Base-by-base conservation (phyloP, 495 filamentous ascomycete species). In the Penicillium paradoxum region DNA sequence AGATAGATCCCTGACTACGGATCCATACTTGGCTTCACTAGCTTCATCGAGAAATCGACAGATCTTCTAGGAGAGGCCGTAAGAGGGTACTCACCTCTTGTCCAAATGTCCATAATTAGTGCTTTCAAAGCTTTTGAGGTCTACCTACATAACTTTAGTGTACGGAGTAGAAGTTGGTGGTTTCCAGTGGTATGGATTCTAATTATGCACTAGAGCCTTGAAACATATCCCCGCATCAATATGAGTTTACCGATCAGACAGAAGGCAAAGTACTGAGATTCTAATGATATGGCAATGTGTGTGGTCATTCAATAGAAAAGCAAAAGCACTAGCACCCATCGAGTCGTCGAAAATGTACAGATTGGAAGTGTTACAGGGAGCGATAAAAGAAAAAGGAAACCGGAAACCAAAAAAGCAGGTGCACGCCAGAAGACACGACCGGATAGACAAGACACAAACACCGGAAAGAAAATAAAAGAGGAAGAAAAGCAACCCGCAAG, bases 291-390 rank as follows among this genome's bases (percentile, higher is more conserved):
- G 45, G 30, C 29, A 47, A 61, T 54, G 55, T 42, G 48, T 58
- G 49, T 48, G 46, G 54, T 54, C 58, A 57, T 64, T 62, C 58
- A 54, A 55, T 62, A 56, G 52, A 42, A 43, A 47, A 43, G 34
- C 25, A 44, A 49, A 45, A 47, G 53, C 41, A 50, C 44, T 32
- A 55, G 48, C 56, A 59, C 56, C 59, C 52, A 45, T 54, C 45
- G 49, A 53, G 39, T 65, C 54, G 44, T 65, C 46, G 53, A 55
- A 51, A 55, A 63, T 65, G 49, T 65, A 62, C 59, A 63, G 27
- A 54, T 48, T 49, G 54, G 54, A 48, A 61, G 53, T 63, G 52
- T 47, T 63, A 65, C 56, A 63, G 49, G 38, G 42, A 22, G 51
- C 40, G 19, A 57, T 44, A 19, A 50, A 46, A 41, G 22, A 11